Percentiles rank a stretch among this genome's conserved stretches.
Evolutionary conservation across 176 grass and related monocot species (phyloP).

Genomic region (barley (Hordeum vulgare)): MorexV3_pseudomolecules_assembly NC_058518.1:510473297-510473796

Average conservation of each 20-base stretch:
- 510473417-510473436: neutral
- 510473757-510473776: neutral
- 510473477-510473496: neutral
- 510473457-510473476: neutral
- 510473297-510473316: constrained; percentile 67
- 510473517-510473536: neutral
- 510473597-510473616: neutral
- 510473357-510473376: constrained; percentile 34
- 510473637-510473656: neutral
- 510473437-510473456: constrained; percentile 1
- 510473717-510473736: too few species aligned
- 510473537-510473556: neutral
- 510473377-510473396: neutral
- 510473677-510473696: neutral
- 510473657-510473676: neutral
- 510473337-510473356: constrained; percentile 48
- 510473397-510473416: neutral
- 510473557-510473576: neutral
- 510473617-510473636: neutral
- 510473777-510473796: constrained; percentile 9
- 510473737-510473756: neutral
- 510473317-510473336: constrained; percentile 89
- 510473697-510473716: neutral
- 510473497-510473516: neutral
- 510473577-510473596: neutral